Base-by-base conservation (phyloP, 805 yeast species). In the Cephaloascus albidus region DNA sequence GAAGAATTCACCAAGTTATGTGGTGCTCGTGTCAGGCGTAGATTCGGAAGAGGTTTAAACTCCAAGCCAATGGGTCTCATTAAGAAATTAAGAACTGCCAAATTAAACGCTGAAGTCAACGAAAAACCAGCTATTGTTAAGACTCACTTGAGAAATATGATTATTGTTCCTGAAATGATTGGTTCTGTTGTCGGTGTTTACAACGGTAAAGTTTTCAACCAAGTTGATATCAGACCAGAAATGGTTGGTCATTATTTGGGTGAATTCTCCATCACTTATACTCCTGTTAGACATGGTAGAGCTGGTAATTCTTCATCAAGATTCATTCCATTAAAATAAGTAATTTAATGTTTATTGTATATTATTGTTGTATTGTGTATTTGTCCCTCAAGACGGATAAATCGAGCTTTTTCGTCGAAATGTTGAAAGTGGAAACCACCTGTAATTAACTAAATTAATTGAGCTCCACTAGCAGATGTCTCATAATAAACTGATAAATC, bases 181-280 rank as follows among this genome's bases (percentile, higher is more conserved):
- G 98, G 98, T 69, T 87, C 97, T 49, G 94, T 90, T 55, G 81
- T 93, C 59, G 97, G 97, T 76, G 85, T 93, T 60, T 93, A 93
- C 96, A 93, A 93, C 82, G 99, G 99, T 78, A 93, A 93, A 80
- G 86, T 78, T 60, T 93, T 93, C 95, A 90, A 90, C 95, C 85
- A 82, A 61, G 96, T 93, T 71, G 99, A 93, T 74, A 76, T 93
- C 75, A 88, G 78, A 73, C 96, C 98, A 65, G 99, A 93, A 80
- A 93, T 93, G 98, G 89, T 90, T 68, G 97, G 98, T 70, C 96
- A 90, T 85, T 93, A 93, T 94, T 85, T 93, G 63, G 99, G 97
- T 78, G 99, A 93, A 80, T 93, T 93, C 87, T 90, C 98, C 64
- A 93, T 93, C 75, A 78, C 98, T 61, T 93, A 93, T 81, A 85